Evolutionary conservation across 2,329 filamentous ascomycete genomes (phyloP).

Genomic region (Cryphonectria radicalis): DNA sequence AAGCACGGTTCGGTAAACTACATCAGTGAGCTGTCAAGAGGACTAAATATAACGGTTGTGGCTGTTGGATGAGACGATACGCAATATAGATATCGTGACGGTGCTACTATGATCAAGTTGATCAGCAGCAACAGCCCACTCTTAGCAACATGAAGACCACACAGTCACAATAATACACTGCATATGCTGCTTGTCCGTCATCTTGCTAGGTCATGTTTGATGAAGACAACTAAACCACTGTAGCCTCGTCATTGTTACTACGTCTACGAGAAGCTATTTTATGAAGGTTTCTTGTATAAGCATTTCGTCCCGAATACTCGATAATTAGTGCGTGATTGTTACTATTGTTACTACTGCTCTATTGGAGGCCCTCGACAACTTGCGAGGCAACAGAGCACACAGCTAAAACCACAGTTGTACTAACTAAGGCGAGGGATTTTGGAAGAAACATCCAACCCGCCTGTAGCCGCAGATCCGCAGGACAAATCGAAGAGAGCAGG

Average conservation of each 20-base stretch:
- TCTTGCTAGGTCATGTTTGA: not conserved
- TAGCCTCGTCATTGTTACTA: not conserved
- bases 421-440: not conserved
- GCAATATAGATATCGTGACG: not conserved
- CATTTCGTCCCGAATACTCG: too few relatives aligned
- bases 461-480: not conserved
- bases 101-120: not conserved
- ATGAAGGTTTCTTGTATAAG: too few relatives aligned
- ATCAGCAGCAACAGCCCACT: not conserved
- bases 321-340: not conserved
- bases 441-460: not conserved
- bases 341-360: not conserved
- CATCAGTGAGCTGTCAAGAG: slow-evolving; percentile 9
- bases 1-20: slow-evolving; percentile 12
- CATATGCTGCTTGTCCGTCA: not conserved
- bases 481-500: not conserved
- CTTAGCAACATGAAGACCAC: not conserved
- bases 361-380: not conserved
- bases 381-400: not conserved
- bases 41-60: not conserved
- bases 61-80: not conserved
- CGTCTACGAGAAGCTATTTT: too few relatives aligned
- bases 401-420: not conserved
- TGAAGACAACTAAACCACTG: not conserved
- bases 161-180: not conserved